These are phyloP conservation scores for Fraxinus dipetala DNA, from an alignment of 305 asterid species.

Conservation along the genomic window DNA sequence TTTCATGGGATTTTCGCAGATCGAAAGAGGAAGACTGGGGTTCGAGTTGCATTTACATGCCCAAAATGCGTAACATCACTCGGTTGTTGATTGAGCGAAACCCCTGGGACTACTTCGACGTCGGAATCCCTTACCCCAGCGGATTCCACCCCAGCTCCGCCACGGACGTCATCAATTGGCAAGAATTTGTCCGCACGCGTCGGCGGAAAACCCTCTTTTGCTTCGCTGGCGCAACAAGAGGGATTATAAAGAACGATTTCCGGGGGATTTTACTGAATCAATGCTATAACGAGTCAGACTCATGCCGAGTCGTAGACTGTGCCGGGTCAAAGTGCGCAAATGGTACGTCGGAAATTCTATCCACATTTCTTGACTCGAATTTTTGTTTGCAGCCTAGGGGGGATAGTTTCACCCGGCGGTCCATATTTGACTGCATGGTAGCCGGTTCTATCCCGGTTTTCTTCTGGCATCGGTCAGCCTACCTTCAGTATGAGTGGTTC, in stretches of 20 bases:
- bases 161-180: conserved; percentile 47
- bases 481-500: conserved; percentile 69
- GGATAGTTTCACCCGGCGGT: conserved; percentile 70
- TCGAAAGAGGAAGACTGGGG: conserved; percentile 54
- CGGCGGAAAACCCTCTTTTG: conserved; percentile 40
- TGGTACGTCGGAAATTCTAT: conserved; percentile 55
- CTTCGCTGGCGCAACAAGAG: conserved; percentile 66
- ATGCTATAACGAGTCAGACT: conserved; percentile 42
- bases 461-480: conserved; percentile 70
- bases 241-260: conserved; percentile 54
- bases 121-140: conserved; percentile 74
- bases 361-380: conserved; percentile 60
- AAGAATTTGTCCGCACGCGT: conserved; percentile 41
- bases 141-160: conserved; percentile 63
- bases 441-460: conserved; percentile 81
- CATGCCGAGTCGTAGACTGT: conserved; percentile 61
- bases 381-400: conserved; percentile 84
- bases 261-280: conserved; percentile 50
- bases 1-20: conserved; percentile 79
- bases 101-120: conserved; percentile 67
- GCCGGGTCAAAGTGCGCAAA: conserved; percentile 52
- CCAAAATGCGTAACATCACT: conserved; percentile 57
- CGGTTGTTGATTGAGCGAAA: conserved; percentile 56
- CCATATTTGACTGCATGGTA: conserved; percentile 75
- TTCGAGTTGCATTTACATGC: conserved; percentile 56